Conservation (phyloP, 345 rosid genomes). For the Ricinus communis region DNA sequence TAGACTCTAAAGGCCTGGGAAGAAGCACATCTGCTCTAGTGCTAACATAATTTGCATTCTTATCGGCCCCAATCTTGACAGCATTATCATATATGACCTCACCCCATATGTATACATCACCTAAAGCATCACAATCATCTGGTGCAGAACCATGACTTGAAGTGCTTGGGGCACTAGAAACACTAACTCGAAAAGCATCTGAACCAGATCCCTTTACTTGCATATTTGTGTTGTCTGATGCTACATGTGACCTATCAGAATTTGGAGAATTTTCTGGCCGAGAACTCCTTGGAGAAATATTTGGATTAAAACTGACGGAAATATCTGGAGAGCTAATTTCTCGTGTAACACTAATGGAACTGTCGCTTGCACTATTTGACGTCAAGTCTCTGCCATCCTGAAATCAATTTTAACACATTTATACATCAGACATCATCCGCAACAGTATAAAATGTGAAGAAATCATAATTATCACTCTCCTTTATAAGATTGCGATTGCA, state of each 20-base stretch:
- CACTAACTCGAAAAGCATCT: constrained; percentile 92
- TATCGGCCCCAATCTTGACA: constrained; percentile 59
- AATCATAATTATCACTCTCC: neutral
- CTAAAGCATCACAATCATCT: constrained; percentile 92
- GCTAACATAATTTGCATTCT: constrained; percentile 49
- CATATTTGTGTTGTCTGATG: constrained; percentile 77
- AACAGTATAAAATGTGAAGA: constrained; percentile 8
- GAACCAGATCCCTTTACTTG: constrained; percentile 78
- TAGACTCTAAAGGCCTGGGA: constrained; percentile 82
- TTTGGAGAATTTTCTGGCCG: constrained; percentile 57
- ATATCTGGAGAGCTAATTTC: constrained; percentile 66
- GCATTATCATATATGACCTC: constrained; percentile 74
- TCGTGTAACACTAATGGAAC: constrained; percentile 66
- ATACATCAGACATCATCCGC: constrained; percentile 1
- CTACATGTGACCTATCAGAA: constrained; percentile 86
- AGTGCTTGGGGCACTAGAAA: constrained; percentile 91
- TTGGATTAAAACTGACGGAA: constrained; percentile 49
- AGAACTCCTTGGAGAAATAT: constrained; percentile 53
- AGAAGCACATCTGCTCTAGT: constrained; percentile 65
- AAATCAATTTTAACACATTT: constrained; percentile 27
- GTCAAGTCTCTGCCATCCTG: constrained; percentile 93
- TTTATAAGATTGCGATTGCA: neutral
- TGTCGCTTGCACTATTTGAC: constrained; percentile 75
- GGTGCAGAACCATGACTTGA: constrained; percentile 98
- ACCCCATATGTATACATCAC: constrained; percentile 98